phyloP scores from a whole-genome alignment of 2,329 filamentous ascomycete species.

The Colletotrichum godetiae region DNA sequence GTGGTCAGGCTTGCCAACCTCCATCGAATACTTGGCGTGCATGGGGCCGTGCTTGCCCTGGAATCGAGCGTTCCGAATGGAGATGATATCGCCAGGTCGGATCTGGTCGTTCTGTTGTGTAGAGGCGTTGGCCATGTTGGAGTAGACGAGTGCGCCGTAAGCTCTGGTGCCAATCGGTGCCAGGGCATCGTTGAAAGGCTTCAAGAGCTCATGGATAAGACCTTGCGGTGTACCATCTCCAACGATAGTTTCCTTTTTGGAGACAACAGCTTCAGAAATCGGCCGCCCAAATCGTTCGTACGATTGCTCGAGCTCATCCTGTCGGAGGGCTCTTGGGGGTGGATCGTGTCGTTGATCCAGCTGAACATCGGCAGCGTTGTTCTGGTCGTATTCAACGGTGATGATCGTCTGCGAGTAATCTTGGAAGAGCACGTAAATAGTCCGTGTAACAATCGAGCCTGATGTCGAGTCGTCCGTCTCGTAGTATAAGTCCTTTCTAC shows the following conservation, averaged over 20 bases:
- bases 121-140: slow-evolving; percentile 93
- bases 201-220: slow-evolving; percentile 83
- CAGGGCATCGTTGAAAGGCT: slow-evolving; percentile 78
- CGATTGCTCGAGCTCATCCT: slow-evolving; percentile 91
- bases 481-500: slow-evolving; percentile 83
- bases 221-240: slow-evolving; percentile 85
- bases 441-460: slow-evolving; percentile 78
- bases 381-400: slow-evolving; percentile 81
- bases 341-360: slow-evolving; percentile 89
- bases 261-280: slow-evolving; percentile 76
- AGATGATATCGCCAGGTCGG: slow-evolving; percentile 90
- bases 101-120: slow-evolving; percentile 94
- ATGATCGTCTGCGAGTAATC: slow-evolving; percentile 97
- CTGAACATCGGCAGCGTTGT: slow-evolving; percentile 77
- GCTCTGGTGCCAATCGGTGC: slow-evolving; percentile 87
- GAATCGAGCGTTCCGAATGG: slow-evolving; percentile 91
- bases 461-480: slow-evolving; percentile 85
- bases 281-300: slow-evolving; percentile 84
- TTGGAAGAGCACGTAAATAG: slow-evolving; percentile 89
- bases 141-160: slow-evolving; percentile 92
- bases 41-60: slow-evolving; percentile 95
- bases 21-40: slow-evolving; percentile 91
- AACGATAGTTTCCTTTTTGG: slow-evolving; percentile 83
- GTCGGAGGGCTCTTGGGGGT: slow-evolving; percentile 83
- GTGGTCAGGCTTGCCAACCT: slow-evolving; percentile 90